Percentiles rank a stretch among this genome's conserved stretches.
phyloP scores from a whole-genome alignment of 805 yeast genomes.

The Sugiyamaella smithiae region DNA sequence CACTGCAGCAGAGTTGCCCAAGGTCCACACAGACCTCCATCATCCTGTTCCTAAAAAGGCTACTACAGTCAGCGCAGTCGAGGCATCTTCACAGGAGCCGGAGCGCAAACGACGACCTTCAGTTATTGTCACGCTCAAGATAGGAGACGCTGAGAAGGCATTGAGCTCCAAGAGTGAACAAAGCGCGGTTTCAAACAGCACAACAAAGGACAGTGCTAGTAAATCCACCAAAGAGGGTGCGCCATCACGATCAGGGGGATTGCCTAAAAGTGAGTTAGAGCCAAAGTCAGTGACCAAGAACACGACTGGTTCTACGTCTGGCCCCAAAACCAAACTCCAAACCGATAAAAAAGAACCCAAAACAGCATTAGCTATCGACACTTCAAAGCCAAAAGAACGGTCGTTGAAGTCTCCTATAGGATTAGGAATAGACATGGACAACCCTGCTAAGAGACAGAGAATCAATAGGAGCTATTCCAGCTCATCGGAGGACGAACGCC shows the following conservation, averaged over 20 bases:
- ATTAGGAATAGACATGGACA: constrained; percentile 4
- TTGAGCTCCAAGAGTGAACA: not conserved
- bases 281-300: not conserved
- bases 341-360: not conserved
- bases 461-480: constrained; percentile 19
- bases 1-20: too few species aligned
- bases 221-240: not conserved
- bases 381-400: not conserved
- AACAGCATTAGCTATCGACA: not conserved
- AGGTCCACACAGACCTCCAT: constrained; percentile 1
- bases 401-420: constrained; percentile 1
- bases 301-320: not conserved
- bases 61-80: not conserved
- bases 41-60: constrained; percentile 20
- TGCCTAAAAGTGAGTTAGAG: not conserved
- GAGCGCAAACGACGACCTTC: constrained; percentile 12
- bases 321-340: not conserved
- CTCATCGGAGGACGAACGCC: constrained; percentile 14
- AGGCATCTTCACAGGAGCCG: not conserved
- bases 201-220: not conserved
- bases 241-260: not conserved
- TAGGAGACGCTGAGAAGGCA: not conserved
- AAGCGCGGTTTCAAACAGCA: not conserved
- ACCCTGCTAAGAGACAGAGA: constrained; percentile 6
- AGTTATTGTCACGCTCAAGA: constrained; percentile 16